Conservation (phyloP, 768 basidiomycete genomes). For the Agrocybe pediades region DNA sequence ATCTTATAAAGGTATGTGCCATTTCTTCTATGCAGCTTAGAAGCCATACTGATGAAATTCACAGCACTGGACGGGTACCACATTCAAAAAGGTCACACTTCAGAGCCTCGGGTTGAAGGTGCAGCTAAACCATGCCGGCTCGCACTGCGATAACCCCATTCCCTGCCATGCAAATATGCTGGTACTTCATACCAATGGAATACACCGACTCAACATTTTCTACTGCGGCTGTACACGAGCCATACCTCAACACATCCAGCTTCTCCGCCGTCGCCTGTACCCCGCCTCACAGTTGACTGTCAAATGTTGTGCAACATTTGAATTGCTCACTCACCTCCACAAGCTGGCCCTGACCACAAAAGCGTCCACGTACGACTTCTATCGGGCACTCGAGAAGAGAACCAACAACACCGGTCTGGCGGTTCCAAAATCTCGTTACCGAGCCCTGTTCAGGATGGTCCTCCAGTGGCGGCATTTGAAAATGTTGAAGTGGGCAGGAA, state of each 20-base stretch:
- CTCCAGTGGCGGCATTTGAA: constrained; percentile 26
- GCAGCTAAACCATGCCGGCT: constrained; percentile 3
- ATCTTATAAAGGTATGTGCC: not conserved
- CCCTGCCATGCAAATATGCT: constrained; percentile 1
- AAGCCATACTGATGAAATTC: not conserved
- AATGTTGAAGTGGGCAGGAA: constrained; percentile 24
- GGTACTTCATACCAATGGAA: constrained; percentile 6
- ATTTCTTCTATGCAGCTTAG: not conserved
- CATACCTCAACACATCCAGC: constrained; percentile 4
- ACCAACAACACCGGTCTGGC: not conserved
- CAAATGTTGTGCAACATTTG: constrained; percentile 1
- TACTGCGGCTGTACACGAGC: constrained; percentile 4
- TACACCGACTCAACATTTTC: not conserved
- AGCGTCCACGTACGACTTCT: too few species aligned
- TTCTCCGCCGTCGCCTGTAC: constrained; percentile 2
- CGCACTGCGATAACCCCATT: not conserved
- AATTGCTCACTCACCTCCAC: constrained; percentile 1
- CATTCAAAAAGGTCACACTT: not conserved
- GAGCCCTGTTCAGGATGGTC: not conserved
- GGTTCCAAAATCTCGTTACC: not conserved
- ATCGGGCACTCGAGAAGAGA: not conserved
- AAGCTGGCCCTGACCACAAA: constrained; percentile 4
- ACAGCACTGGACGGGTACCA: constrained; percentile 1
- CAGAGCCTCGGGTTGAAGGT: not conserved
- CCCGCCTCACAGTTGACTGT: not conserved